Conservation (phyloP, 2,329 filamentous ascomycete genomes). For the Thermoascus crustaceus region DNA sequence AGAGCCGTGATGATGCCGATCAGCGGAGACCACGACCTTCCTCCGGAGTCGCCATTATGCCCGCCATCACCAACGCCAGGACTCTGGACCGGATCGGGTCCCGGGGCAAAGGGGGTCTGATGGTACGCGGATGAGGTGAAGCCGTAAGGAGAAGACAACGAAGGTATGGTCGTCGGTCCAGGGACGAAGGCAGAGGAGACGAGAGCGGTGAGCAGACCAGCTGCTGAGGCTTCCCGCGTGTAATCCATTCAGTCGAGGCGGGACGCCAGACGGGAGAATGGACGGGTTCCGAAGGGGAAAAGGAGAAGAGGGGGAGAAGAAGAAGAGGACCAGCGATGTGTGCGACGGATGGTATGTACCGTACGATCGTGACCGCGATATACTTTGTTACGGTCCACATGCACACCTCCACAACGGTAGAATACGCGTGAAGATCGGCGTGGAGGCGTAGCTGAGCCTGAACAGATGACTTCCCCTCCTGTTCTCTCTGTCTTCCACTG, state of each 20-base stretch:
- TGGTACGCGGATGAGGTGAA: slow-evolving; percentile 12
- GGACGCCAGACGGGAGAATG: neutral
- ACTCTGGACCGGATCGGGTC: slow-evolving; percentile 11
- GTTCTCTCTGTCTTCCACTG: too few relatives aligned
- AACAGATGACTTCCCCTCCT: too few relatives aligned
- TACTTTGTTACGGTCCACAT: too few relatives aligned
- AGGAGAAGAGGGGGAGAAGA: too few relatives aligned
- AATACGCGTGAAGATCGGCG: too few relatives aligned
- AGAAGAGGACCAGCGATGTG: neutral
- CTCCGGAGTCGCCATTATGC: slow-evolving; percentile 13
- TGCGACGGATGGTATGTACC: neutral
- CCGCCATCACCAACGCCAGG: too few relatives aligned
- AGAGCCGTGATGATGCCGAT: slow-evolving; percentile 94
- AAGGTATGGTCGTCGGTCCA: neutral
- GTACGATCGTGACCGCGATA: too few relatives aligned
- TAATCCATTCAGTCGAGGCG: neutral
- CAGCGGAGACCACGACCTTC: slow-evolving; percentile 67
- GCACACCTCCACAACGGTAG: too few relatives aligned
- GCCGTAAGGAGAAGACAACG: neutral
- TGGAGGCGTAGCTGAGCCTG: too few relatives aligned
- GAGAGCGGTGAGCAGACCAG: neutral
- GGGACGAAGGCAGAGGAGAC: neutral
- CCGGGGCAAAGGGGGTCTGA: slow-evolving; percentile 8
- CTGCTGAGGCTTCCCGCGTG: neutral
- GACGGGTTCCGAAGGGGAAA: too few relatives aligned